Evolutionary conservation across 768 basidiomycete genomes (phyloP), one percentile per base, ranked within the genome.

Genomic region (Pilatotrama ljubarskyi): DNA sequence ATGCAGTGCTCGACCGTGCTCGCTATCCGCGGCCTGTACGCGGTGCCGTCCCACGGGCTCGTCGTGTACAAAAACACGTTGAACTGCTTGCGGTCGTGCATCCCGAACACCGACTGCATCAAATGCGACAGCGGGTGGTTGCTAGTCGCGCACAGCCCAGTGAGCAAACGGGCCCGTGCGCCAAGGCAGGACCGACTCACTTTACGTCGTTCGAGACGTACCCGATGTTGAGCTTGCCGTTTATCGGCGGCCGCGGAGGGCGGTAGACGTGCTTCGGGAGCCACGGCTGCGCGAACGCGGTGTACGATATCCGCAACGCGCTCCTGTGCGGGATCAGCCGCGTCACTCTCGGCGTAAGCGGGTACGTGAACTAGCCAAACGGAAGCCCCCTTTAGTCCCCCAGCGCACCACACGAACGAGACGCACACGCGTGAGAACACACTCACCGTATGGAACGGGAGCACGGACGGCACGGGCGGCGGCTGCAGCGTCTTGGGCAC

Each of bases 101-200:
- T 69, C 15, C 72, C 66, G 61, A 82, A 82, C 41, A 79, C 80
- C 15, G 76, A 78, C 62, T 80, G 80, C 79, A 81, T 83, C 51
- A 83, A 74, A 62, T 83, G 81, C 22, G 80, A 74, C 47, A 83
- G 69, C 13, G 81, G 82, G 55, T 82, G 81, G 59, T 82, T 78
- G 64, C 80, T 81, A 54, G 22, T 24, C n/a, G 24, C 24, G 2
- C 18, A 10, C 14, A 15, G 7, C 20, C 55, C 43, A 50, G 24
- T 25, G 56, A 26, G 11, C 51, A 11, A 35, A 35, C 15, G 35
- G 24, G 25, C n/a, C n/a, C n/a, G n/a, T n/a, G n/a, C n/a, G n/a
- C n/a, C n/a, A n/a, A 46, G 48, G 29, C 24, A 13, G 13, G 41
- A 10, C 5, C 29, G 13, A 66, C 75, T 42, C 55, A 80, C 79